Base-by-base conservation (phyloP, 306 rosid species). In the Acacia confusa region DNA sequence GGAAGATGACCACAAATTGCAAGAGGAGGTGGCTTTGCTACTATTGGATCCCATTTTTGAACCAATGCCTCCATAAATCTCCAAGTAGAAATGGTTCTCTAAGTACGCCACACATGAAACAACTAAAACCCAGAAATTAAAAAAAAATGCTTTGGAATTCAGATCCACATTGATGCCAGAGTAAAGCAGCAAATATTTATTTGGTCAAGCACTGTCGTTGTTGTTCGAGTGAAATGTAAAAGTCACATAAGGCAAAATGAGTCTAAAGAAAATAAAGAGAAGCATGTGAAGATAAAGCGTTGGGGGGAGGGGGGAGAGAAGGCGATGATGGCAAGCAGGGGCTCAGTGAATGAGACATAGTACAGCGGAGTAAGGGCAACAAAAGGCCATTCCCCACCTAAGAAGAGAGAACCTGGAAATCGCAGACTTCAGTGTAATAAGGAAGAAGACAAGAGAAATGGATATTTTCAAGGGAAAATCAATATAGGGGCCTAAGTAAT, bases 31-130 rank as follows among this genome's bases (percentile, higher is more conserved):
- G 34, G 84, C 77, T 86, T 91, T 94, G 88, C 98, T 94, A 50
- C 91, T 89, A 65, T 82, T 79, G 74, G 98, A 88, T 85, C 98
- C 96, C 98, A 94, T 94, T 57, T 65, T 43, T 76, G 17, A 47
- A 74, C 28, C 70, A 66, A 73, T 64, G 44, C 58, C 72, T 17
- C 53, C n/a, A n/a, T 38, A 34, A 60, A 15, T 27, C 11, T 32
- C 41, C 36, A 63, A 11, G 1, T 53, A 27, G 17, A 24, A 60
- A 58, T 36, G 70, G 50, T 24, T 75, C 38, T 58, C 25, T 34
- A 76, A 19, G 57, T 48, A n/a, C 22, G n/a, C 63, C 38, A 34
- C 45, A 12, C 17, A 3, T 17, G 36, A 20, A 74, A 80, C 60
- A 78, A 13, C 58, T 9, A 52, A 47, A 81, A 83, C 82, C 74